Evolutionary conservation across 2,329 filamentous ascomycete genomes (phyloP), one percentile per base, ranked within the genome.

Genomic region (Aureobasidium leucospermi): DNA sequence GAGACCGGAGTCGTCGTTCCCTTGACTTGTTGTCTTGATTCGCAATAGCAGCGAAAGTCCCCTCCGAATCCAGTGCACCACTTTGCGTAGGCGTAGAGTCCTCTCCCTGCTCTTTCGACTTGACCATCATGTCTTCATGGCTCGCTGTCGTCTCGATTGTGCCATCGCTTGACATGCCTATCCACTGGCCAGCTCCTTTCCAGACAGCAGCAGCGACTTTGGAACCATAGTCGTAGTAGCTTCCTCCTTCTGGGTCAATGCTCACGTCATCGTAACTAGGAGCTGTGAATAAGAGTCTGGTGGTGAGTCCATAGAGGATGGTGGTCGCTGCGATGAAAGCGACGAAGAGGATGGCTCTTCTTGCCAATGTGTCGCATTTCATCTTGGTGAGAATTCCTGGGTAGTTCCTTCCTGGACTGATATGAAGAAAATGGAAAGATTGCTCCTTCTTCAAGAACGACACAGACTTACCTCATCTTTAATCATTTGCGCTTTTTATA

Each of bases 141-240:
- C 19, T 19, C 19, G 2, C 2, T 19, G 19, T 19, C 19, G 19
- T 19, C 19, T 19, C 19, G 19, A 19, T 19, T 19, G 19, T 19
- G 19, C 19, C 19, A 7, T 32, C 36, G 11, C 3, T 19, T 3
- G 38, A 3, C n/a, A 23, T 43, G 3, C 38, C 51, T 32, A 55
- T 55, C 51, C 51, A 55, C 13, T 55, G 38, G 6, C 36, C 28
- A 42, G 51, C 51, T 6, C 38, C 51, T 11, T 55, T 55, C 38
- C 49, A 43, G 6, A 55, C 51, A 28, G 51, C 38, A 55, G 51
- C 51, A 19, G 51, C 51, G 4, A 55, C 51, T n/a, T 23, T 55
- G 8, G 39, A 55, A 16, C 51, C 39, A 19, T 55, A 55, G 6
- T 55, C 51, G 13, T 52, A 52, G 36, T 55, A 43, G 42, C 41